A percentile compares a stretch with the other conserved stretches of the same genome.
Conservation (phyloP, 129 eudicot species). For the Chrysanthemum seticuspe region DNA sequence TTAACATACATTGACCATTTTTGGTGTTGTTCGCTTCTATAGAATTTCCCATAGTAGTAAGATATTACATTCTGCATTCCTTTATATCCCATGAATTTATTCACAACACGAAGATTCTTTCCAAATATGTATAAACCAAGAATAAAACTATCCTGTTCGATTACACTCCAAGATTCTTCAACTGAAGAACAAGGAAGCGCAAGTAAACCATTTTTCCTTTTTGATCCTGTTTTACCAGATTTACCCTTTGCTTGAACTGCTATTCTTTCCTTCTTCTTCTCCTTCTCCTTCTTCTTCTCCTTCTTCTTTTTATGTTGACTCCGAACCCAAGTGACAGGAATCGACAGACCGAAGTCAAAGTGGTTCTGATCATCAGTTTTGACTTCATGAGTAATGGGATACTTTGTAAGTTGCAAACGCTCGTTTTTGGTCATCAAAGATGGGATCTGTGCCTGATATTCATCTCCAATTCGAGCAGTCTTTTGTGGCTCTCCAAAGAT, state of each 20-base stretch:
- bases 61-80: conserved; percentile 37
- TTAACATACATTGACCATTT: conserved; percentile 40
- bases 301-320: background rate
- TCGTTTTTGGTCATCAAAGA: background rate
- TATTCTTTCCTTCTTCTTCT: background rate
- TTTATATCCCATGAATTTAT: conserved; percentile 39
- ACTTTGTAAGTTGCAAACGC: background rate
- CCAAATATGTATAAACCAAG: conserved; percentile 53
- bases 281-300: too few relatives aligned
- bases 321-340: background rate
- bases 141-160: conserved; percentile 39
- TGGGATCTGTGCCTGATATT: conserved; percentile 49
- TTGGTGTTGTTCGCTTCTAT: conserved; percentile 26
- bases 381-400: too few relatives aligned
- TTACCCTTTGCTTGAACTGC: background rate
- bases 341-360: too few relatives aligned
- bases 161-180: conserved; percentile 12
- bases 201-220: background rate
- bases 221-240: background rate
- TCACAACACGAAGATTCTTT: conserved; percentile 43
- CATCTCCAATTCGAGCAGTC: conserved; percentile 45
- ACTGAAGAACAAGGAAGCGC: conserved; percentile 21
- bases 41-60: conserved; percentile 43
- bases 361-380: too few relatives aligned
- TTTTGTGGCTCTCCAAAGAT: conserved; percentile 33